These are phyloP conservation scores for Casuarina glauca DNA, from an alignment of 306 rosid genomes.

Conservation along the genomic window DNA sequence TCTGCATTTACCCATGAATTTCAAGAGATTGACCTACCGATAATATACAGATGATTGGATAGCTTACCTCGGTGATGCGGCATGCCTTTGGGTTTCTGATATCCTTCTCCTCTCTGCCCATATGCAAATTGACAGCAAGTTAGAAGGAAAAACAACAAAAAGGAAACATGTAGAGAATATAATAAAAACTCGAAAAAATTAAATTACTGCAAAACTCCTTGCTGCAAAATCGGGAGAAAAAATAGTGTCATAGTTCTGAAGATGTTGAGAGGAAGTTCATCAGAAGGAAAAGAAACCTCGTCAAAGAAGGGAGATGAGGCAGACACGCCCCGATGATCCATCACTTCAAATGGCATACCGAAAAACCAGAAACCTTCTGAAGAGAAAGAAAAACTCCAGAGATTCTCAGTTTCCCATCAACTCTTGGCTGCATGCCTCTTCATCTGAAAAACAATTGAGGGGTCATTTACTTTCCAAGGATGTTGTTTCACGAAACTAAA, in stretches of 20 bases:
- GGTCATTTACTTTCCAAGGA: conserved; percentile 22
- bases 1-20: conserved; percentile 1
- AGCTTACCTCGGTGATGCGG: conserved; percentile 62
- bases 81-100: conserved; percentile 48
- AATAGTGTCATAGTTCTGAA: not conserved
- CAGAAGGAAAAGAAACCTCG: conserved; percentile 57
- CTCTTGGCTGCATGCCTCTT: conserved; percentile 22
- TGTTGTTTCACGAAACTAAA: not conserved
- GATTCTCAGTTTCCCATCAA: conserved; percentile 31
- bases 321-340: conserved; percentile 62
- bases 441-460: conserved; percentile 39
- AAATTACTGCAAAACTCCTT: not conserved
- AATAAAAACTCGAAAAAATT: too few relatives aligned
- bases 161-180: conserved; percentile 8
- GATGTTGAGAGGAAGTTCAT: conserved; percentile 39
- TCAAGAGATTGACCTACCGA: conserved; percentile 5
- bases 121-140: conserved; percentile 32
- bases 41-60: conserved; percentile 4
- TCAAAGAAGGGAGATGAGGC: conserved; percentile 63
- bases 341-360: conserved; percentile 75
- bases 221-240: not conserved
- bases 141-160: conserved; percentile 27
- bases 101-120: conserved; percentile 57
- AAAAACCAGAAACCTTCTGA: conserved; percentile 35
- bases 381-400: conserved; percentile 18